Evolutionary conservation across 2,329 filamentous ascomycete species (phyloP), one percentile per base, ranked within the genome.

Genomic region (Ophiostoma sp.): DNA sequence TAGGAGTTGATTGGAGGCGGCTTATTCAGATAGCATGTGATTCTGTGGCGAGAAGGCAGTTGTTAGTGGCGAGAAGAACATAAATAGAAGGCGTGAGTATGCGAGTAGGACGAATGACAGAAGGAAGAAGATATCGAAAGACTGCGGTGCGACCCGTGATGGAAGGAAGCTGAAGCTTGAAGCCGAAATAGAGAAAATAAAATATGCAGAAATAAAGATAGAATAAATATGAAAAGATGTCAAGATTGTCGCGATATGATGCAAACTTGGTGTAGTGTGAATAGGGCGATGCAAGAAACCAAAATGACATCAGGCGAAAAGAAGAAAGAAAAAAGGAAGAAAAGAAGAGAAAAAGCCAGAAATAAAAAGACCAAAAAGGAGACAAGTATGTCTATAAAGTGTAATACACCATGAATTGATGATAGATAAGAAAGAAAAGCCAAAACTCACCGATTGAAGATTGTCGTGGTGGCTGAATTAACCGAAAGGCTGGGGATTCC

Each of bases 121-220:
- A 10, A 11, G 48, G 76, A 74, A 76, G 76, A 76, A 77, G 77
- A 27, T 39, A 67, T 10, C 4, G 35, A 17, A 11, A 17, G 31
- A 27, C 57, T 20, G 10, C 31, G 2, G 54, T 6, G 7, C 10
- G 54, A 13, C 54, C 60, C 20, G 31, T 17, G 27, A 62, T 27
- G 10, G 36, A 11, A n/a, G 33, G n/a, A 20, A 60, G 17, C 4
- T 15, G 13, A 62, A 27, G 10, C 52, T 11, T 39, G 36, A 39
- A 39, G 36, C 36, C 36, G 4, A 36, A 36, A n/a, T 11, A 36
- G 10, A 2, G n/a, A 39, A n/a, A 11, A 36, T 10, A 10, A n/a
- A 39, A 65, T 3, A 36, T 20, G 17, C 8, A 39, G 2, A 10
- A 11, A n/a, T n/a, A n/a, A 39, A n/a, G 7, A 44, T 20, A 31